These are phyloP conservation scores for Phalaenopsis hybrid DNA, from an alignment of 116 monocot genomes.

Conservation along the genomic window DNA sequence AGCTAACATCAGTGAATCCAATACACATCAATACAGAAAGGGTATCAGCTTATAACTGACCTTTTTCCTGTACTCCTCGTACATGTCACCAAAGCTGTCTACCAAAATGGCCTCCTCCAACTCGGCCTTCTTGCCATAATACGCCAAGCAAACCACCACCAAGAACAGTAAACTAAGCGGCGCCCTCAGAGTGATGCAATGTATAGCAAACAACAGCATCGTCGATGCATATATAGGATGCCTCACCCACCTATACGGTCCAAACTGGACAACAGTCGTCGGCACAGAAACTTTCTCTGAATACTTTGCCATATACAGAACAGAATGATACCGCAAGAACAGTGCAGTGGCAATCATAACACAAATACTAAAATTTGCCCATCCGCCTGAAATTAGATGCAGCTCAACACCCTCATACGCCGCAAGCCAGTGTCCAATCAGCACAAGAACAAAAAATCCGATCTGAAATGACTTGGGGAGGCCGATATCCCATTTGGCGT, in stretches of 20 bases:
- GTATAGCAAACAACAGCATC: constrained; percentile 54
- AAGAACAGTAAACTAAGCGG: constrained; percentile 53
- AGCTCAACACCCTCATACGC: constrained; percentile 59
- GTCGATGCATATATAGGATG: constrained; percentile 71
- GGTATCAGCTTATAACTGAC: constrained; percentile 74
- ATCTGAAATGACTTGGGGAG: constrained; percentile 22
- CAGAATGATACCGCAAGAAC: constrained; percentile 66
- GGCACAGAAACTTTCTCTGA: constrained; percentile 70
- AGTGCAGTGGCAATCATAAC: constrained; percentile 33
- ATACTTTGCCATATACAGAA: constrained; percentile 60
- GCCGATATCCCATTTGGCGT: constrained; percentile 64
- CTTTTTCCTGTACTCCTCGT: constrained; percentile 58
- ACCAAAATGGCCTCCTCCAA: constrained; percentile 63
- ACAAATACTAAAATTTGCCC: constrained; percentile 52
- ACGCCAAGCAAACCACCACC: constrained; percentile 38
- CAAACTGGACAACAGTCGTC: constrained; percentile 63
- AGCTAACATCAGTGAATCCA: neutral
- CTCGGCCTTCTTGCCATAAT: constrained; percentile 65
- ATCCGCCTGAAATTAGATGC: constrained; percentile 57
- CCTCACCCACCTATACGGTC: constrained; percentile 73
- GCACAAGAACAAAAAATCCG: constrained; percentile 34
- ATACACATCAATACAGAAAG: constrained; percentile 37
- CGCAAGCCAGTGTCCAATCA: constrained; percentile 61
- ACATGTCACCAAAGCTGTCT: constrained; percentile 53
- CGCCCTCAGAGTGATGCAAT: constrained; percentile 53